Evolutionary conservation across 2,329 filamentous ascomycete species (phyloP).

Genomic region (Madurella mycetomatis): DNA sequence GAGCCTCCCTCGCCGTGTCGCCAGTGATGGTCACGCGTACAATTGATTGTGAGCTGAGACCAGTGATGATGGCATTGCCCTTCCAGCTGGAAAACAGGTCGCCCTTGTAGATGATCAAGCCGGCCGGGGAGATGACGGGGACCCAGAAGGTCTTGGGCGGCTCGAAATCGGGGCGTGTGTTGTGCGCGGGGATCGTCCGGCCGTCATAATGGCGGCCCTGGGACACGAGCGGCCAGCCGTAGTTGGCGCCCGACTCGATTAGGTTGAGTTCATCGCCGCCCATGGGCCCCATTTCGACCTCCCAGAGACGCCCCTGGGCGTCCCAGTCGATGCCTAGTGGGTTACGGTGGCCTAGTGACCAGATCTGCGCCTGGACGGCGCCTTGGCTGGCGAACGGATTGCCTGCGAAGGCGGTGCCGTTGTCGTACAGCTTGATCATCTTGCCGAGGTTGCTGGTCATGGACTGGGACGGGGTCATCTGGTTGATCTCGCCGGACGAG

Average conservation of each 20-base stretch:
- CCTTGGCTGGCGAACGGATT: constrained; percentile 33
- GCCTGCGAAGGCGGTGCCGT: constrained; percentile 30
- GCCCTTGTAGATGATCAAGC: constrained; percentile 35
- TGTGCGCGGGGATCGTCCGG: constrained; percentile 29
- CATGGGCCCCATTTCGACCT: constrained; percentile 34
- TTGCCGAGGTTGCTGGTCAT: constrained; percentile 34
- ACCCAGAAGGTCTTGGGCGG: constrained; percentile 33
- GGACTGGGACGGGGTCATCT: constrained; percentile 30
- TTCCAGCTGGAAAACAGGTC: constrained; percentile 31
- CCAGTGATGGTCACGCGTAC: constrained; percentile 32
- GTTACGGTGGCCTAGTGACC: constrained; percentile 33
- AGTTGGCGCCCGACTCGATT: constrained; percentile 33
- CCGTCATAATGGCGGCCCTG: constrained; percentile 33
- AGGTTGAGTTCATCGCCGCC: constrained; percentile 36
- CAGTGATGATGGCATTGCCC: constrained; percentile 32
- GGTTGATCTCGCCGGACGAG: constrained; percentile 33
- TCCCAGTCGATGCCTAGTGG: constrained; percentile 34
- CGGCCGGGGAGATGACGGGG: constrained; percentile 33
- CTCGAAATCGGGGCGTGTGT: constrained; percentile 30
- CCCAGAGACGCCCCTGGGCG: constrained; percentile 33
- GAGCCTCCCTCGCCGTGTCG: constrained; percentile 31
- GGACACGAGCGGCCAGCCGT: constrained; percentile 34
- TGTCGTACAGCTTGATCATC: constrained; percentile 32
- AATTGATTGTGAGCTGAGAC: constrained; percentile 27
- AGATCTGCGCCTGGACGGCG: constrained; percentile 29